Conservation (phyloP, 164 flowering plant genomes). For the Sedum album region DNA sequence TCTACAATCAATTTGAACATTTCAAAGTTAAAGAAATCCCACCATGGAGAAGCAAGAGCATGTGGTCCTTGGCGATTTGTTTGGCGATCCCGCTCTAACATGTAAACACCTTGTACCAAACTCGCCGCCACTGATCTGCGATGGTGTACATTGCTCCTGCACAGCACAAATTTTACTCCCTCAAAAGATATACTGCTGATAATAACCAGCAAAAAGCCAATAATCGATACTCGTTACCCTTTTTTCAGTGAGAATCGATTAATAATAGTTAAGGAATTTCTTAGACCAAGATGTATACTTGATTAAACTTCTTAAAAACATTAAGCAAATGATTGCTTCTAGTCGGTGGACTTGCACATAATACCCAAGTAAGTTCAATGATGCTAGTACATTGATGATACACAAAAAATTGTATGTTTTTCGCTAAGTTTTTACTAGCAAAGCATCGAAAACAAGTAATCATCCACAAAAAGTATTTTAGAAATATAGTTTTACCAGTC, state of each 20-base stretch:
- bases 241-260: neutral
- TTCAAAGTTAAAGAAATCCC: constrained; percentile 60
- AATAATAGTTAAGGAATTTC: neutral
- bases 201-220: neutral
- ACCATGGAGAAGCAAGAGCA: constrained; percentile 88
- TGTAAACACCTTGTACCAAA: constrained; percentile 73
- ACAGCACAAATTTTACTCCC: neutral
- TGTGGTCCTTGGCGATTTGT: constrained; percentile 35
- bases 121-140: constrained; percentile 73
- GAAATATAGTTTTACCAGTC: constrained; percentile 52
- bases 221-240: neutral
- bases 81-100: constrained; percentile 74
- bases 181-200: neutral
- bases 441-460: neutral
- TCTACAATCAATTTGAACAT: constrained; percentile 47
- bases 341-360: neutral
- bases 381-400: neutral
- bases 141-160: constrained; percentile 62
- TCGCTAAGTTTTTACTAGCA: neutral
- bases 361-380: neutral
- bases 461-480: neutral
- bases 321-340: too few relatives aligned
- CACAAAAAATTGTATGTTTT: neutral
- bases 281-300: neutral
- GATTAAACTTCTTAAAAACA: neutral